A percentile compares a stretch with the other conserved stretches of the same genome.
Evolutionary conservation across 495 filamentous ascomycete species (phyloP).

Genomic region (Aspergillus mulundensis): DNA sequence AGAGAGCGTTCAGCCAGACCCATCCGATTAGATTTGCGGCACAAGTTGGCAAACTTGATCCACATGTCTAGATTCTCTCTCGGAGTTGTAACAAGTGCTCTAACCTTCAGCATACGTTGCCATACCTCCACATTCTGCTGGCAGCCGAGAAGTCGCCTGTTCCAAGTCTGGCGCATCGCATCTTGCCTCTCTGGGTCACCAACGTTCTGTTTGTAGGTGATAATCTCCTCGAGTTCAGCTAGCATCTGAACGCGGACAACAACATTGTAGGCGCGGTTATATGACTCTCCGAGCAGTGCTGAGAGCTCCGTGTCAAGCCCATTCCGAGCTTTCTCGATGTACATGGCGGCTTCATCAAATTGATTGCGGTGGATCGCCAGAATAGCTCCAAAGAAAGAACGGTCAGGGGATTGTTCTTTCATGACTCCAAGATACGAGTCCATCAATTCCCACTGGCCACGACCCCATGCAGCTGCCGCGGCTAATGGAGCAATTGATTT

Average conservation of each 20-base stretch:
- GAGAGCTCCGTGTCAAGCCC: slow-evolving; percentile 93
- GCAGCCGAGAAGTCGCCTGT: slow-evolving; percentile 87
- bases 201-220: slow-evolving; percentile 86
- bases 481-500: slow-evolving; percentile 86
- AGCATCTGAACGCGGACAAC: slow-evolving; percentile 98
- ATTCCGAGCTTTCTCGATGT: slow-evolving; percentile 87
- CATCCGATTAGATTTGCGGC: slow-evolving; percentile 89
- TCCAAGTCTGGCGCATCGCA: slow-evolving; percentile 91
- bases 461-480: slow-evolving; percentile 95
- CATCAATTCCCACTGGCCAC: slow-evolving; percentile 96
- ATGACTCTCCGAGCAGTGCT: slow-evolving; percentile 90
- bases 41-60: slow-evolving; percentile 98
- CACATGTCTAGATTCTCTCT: slow-evolving; percentile 96
- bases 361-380: slow-evolving; percentile 90
- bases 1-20: slow-evolving; percentile 97
- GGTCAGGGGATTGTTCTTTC: slow-evolving; percentile 87
- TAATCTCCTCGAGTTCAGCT: slow-evolving; percentile 96
- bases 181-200: slow-evolving; percentile 77
- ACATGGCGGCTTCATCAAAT: slow-evolving; percentile 77
- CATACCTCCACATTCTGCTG: slow-evolving; percentile 97
- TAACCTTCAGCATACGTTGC: slow-evolving; percentile 95
- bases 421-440: slow-evolving; percentile 92
- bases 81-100: slow-evolving; percentile 84
- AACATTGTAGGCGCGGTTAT: slow-evolving; percentile 92
- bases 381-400: slow-evolving; percentile 96